Evolutionary conservation across 768 basidiomycete genomes (phyloP).

Genomic region (Auriculariales sp.): DNA sequence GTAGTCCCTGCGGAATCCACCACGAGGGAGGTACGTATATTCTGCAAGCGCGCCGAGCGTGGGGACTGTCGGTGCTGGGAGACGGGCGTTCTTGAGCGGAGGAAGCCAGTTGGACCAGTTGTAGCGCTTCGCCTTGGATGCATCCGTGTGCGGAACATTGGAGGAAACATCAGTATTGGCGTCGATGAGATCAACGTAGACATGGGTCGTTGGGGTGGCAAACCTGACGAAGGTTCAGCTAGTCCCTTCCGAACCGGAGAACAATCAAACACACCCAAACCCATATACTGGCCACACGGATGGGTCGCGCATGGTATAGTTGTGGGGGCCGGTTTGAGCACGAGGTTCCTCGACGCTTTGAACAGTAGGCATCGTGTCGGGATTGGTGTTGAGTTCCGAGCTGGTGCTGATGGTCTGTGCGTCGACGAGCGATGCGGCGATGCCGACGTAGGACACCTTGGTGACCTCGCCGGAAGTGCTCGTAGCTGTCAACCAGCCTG

Average conservation of each 20-base stretch:
- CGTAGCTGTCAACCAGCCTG: not conserved
- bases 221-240: not conserved
- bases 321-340: not conserved
- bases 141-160: too few relatives aligned
- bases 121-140: too few relatives aligned
- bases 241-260: too few relatives aligned
- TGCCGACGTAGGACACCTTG: not conserved
- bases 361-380: not conserved
- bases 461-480: not conserved
- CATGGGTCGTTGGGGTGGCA: not conserved
- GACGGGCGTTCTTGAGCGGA: too few relatives aligned
- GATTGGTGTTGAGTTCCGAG: not conserved
- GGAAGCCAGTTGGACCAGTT: too few relatives aligned
- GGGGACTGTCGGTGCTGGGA: too few relatives aligned
- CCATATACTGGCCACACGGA: too few relatives aligned
- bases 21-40: too few relatives aligned
- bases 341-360: not conserved
- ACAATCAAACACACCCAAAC: too few relatives aligned
- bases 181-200: not conserved
- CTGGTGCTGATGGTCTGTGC: not conserved
- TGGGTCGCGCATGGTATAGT: too few relatives aligned
- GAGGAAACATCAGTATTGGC: not conserved
- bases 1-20: too few relatives aligned
- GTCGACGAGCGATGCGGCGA: not conserved
- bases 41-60: too few relatives aligned